Base-by-base conservation (phyloP, 805 yeast species). In the Yarrowia osloensis region DNA sequence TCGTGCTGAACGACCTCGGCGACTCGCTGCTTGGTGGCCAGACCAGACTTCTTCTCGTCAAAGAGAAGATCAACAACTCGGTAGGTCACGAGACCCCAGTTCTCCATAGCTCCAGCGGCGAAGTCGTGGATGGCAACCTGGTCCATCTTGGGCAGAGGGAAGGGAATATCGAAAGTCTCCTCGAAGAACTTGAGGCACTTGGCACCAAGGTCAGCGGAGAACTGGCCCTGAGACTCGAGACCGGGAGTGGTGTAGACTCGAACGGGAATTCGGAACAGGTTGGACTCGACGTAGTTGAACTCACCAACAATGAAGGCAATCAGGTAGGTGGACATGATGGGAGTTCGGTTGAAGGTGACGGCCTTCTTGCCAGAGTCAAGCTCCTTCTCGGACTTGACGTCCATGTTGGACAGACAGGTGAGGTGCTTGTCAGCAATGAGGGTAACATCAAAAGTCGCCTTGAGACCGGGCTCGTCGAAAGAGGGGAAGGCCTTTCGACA, bases 51-150 rank as follows among this genome's bases (percentile, higher is more conserved):
- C 72, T 85, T 84, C 70, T 90, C 91, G 75, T 88, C 94, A 71
- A 88, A 88, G 75, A 82, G 81, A 69, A 86, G 73, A 42, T 86
- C 88, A 24, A 84, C 84, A 7, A 84, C 81, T 72, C 87, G 88
- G 78, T 84, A 90, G 72, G 83, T 88, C 77, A 90, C 85, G 62
- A 91, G 79, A 29, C 96, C 96, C 90, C 93, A 90, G 79, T 91
- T 91, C 78, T 90, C 97, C 97, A 90, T 90, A 24, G 96, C 97
- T 72, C 91, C 90, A 68, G 91, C 92, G 35, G 90, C 84, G 74
- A 88, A 89, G 63, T 89, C 85, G 71, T 90, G 93, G 67, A 90
- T 88, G 3, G 93, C 93, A 42, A 91, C 79, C 77, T 89, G 80
- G 74, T 91, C 96, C 75, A 90, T 79, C 77, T 90, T 90, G 52